phyloP scores from a whole-genome alignment of 2,329 filamentous ascomycete species.

The Neurospora sp. region DNA sequence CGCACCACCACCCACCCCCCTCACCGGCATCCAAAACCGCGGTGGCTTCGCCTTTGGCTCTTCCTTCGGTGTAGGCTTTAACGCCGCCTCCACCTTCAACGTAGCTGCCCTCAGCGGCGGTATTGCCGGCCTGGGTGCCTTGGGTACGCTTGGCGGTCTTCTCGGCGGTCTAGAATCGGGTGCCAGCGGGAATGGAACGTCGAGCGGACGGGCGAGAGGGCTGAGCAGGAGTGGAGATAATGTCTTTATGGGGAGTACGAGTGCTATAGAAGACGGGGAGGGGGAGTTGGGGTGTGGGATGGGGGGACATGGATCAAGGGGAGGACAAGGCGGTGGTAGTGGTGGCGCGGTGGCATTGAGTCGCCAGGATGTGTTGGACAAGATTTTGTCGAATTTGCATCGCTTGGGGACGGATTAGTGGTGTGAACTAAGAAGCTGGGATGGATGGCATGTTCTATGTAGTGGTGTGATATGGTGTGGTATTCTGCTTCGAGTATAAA shows the following conservation, averaged over 20 bases:
- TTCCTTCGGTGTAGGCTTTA: neutral
- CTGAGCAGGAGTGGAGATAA: neutral
- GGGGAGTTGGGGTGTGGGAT: neutral
- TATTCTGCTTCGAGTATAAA: neutral
- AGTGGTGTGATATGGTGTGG: neutral
- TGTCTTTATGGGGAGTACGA: neutral
- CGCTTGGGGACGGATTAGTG: neutral
- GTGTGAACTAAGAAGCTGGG: no score
- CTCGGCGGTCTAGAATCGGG: neutral
- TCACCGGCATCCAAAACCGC: neutral
- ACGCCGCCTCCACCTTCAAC: neutral
- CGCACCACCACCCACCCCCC: neutral
- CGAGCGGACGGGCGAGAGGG: neutral
- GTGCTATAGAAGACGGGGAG: neutral
- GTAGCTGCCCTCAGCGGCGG: neutral
- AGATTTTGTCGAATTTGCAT: neutral
- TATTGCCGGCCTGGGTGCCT: neutral
- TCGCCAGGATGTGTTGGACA: neutral
- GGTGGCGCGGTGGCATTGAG: neutral
- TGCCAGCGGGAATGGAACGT: neutral
- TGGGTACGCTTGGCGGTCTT: neutral
- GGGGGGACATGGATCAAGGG: neutral
- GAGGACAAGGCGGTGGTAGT: neutral
- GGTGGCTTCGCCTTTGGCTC: neutral
- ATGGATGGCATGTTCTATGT: no score